phyloP scores from a whole-genome alignment of 139 green algal species.

The Micractinium conductrix region DNA sequence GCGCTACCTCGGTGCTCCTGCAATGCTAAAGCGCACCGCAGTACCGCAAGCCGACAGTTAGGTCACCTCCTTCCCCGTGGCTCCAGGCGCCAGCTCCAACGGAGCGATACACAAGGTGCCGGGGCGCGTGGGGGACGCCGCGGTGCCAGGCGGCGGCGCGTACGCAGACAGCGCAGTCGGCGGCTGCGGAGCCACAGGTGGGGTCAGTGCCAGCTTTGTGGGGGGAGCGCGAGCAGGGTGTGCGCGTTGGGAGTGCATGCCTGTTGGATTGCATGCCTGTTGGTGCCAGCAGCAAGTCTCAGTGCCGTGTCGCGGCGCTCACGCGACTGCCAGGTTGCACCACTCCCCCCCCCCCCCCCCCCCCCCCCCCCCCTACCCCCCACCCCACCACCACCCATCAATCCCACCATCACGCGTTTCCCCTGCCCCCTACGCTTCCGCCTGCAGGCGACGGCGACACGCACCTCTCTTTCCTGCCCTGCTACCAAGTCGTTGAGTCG shows the following conservation, averaged over 20 bases:
- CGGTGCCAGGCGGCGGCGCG: conserved; percentile 66
- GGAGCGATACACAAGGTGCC: conserved; percentile 67
- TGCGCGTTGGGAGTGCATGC: neutral
- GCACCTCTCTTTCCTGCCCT: conserved; percentile 83
- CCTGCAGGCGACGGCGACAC: conserved; percentile 69
- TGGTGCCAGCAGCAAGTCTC: too few relatives aligned
- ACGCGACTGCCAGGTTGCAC: neutral
- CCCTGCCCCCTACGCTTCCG: neutral
- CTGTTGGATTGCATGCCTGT: neutral
- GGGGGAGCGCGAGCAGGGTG: neutral
- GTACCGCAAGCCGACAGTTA: too few relatives aligned
- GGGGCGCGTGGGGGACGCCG: conserved; percentile 69
- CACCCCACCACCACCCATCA: neutral
- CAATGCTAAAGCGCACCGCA: too few relatives aligned
- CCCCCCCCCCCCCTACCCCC: neutral
- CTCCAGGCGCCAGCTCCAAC: conserved; percentile 61
- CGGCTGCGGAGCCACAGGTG: conserved; percentile 73
- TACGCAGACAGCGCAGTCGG: conserved; percentile 76
- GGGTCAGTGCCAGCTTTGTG: neutral
- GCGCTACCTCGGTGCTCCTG: too few relatives aligned
- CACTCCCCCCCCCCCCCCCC: neutral
- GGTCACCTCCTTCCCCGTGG: too few relatives aligned
- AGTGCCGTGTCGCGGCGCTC: neutral
- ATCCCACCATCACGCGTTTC: too few relatives aligned
- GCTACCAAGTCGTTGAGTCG: conserved; percentile 73